Evolutionary conservation across 805 yeast genomes (phyloP), one percentile per base, ranked within the genome.

Genomic region (Yarrowia alimentaria): DNA sequence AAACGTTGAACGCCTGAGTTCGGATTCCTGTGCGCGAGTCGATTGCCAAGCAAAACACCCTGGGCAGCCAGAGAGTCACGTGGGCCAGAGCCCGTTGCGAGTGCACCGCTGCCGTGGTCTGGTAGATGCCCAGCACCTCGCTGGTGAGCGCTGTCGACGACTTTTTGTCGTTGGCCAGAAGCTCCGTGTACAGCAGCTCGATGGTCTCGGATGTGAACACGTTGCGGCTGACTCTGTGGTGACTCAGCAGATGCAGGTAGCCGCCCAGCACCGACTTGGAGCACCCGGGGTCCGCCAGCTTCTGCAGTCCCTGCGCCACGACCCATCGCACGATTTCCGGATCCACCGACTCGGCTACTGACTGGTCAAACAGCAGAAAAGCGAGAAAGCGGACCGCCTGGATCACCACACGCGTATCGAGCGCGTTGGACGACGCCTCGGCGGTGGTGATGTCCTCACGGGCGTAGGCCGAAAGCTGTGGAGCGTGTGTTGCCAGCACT

Each of bases 221-320:
- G 22, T 43, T 43, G 10, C 21, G 20, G 28, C 37, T 22, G 16
- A 43, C 50, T 4, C 50, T 28, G n/a, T 43, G 50, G 30, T 43
- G 50, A 17, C 37, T 43, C 26, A 43, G 50, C 12, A 43, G 37
- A 17, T 43, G 50, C 22, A 43, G 11, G 30, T 43, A 43, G n/a
- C 30, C 50, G n/a, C 30, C 50, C 9, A 43, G 30, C 10, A 43
- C 37, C 4, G 37, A 21, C 12, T 43, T 43, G n/a, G 50, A 43
- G 37, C 47, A 26, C 14, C 10, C 28, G 10, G 50, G 12, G 21
- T 30, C 35, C 11, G 37, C 19, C 5, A 43, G 20, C 22, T 31
- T 43, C 20, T 12, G 9, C 30, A 43, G 20, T 10, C 30, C 37
- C 22, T 30, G 50, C 22, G 29, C 30, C 30, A 43, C 35, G 6